Evolutionary conservation across 2,329 filamentous ascomycete genomes (phyloP).

Genomic region (Hypoxylon sp.): DNA sequence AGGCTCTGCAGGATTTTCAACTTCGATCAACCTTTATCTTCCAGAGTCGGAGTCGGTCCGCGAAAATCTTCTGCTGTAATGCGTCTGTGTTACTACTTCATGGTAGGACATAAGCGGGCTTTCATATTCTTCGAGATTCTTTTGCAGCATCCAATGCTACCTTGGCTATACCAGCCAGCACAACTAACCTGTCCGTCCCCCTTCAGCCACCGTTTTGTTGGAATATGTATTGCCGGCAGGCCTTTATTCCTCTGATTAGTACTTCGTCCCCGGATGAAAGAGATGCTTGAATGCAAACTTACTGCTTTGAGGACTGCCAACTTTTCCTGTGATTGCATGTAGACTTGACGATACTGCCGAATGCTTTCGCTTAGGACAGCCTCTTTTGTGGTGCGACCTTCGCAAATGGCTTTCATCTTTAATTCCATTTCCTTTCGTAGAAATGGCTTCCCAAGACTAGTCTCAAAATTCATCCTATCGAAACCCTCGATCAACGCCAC

Average conservation of each 20-base stretch:
- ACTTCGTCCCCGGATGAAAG: neutral
- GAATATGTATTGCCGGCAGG: conserved; percentile 71
- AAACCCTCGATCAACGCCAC: conserved; percentile 95
- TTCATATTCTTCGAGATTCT: conserved; percentile 30
- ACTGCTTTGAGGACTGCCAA: conserved; percentile 76
- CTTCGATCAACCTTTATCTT: conserved; percentile 29
- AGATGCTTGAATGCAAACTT: conserved; percentile 55
- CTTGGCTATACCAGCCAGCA: conserved; percentile 17
- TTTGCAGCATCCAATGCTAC: conserved; percentile 27
- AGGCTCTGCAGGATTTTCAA: conserved; percentile 17
- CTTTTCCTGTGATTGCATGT: conserved; percentile 83
- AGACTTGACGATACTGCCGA: conserved; percentile 88
- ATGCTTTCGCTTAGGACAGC: conserved; percentile 87
- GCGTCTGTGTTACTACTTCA: conserved; percentile 28
- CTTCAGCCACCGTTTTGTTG: conserved; percentile 53
- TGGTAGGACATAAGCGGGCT: conserved; percentile 26
- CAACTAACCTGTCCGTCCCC: conserved; percentile 13
- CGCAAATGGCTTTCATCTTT: conserved; percentile 97
- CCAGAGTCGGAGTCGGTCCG: conserved; percentile 36
- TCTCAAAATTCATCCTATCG: conserved; percentile 92
- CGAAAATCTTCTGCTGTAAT: conserved; percentile 28
- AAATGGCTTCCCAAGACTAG: conserved; percentile 94
- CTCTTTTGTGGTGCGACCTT: conserved; percentile 81
- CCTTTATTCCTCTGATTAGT: conserved; percentile 55
- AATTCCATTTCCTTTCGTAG: conserved; percentile 97